Percentiles rank a stretch among this genome's conserved stretches.
phyloP scores from a whole-genome alignment of 495 filamentous ascomycete species.

The Tuber umbilicatum region DNA sequence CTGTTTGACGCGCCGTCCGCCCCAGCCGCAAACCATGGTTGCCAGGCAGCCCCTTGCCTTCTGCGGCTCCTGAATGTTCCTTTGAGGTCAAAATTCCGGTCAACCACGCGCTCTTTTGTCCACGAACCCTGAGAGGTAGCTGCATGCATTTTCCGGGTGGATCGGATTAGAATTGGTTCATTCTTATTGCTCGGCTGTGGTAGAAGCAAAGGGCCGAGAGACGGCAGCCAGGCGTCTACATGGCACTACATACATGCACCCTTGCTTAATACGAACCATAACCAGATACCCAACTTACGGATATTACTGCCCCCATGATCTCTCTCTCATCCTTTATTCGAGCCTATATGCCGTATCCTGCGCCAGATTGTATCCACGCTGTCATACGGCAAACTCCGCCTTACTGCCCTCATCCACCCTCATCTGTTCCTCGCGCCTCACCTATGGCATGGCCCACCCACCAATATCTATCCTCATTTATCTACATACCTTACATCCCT shows the following conservation, averaged over 20 bases:
- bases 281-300: neutral
- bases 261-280: neutral
- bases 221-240: conserved; percentile 6
- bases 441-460: conserved; percentile 10
- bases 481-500: conserved; percentile 11
- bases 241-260: neutral
- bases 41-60: neutral
- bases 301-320: neutral
- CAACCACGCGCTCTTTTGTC: neutral
- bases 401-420: neutral
- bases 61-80: neutral
- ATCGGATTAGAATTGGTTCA: conserved; percentile 8
- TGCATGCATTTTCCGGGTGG: neutral
- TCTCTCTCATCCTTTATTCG: neutral
- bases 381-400: neutral
- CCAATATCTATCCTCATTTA: conserved; percentile 7
- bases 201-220: conserved; percentile 15
- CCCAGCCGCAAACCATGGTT: too few species aligned
- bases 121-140: neutral
- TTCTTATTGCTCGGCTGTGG: conserved; percentile 5
- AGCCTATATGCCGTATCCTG: neutral
- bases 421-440: neutral
- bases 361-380: neutral
- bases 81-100: neutral
- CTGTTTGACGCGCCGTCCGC: too few species aligned